Evolutionary conservation across 208 protist genomes (phyloP).

Genomic region (Zelonia costaricensis): DNA sequence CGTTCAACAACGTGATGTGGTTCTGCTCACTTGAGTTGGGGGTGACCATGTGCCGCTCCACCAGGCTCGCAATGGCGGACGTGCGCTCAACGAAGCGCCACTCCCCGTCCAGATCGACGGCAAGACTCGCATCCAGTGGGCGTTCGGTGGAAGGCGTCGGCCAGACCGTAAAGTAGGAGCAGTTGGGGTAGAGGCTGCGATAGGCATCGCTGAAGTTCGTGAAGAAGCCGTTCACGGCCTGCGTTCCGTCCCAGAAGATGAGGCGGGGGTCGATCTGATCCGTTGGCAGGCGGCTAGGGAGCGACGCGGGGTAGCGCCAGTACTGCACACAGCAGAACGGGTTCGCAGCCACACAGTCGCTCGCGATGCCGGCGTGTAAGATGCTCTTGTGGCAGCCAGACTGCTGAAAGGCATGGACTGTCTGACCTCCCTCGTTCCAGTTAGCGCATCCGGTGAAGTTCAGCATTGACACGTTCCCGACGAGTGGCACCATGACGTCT

Average conservation of each 20-base stretch:
- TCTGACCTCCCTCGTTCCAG: no score
- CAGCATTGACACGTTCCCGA: no score
- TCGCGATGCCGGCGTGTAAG: conserved; percentile 25
- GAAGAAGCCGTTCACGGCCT: conserved; percentile 31
- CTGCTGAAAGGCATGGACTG: neutral
- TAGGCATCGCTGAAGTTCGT: conserved; percentile 29
- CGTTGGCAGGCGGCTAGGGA: conserved; percentile 6
- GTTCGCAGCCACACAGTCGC: conserved; percentile 20
- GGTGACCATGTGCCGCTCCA: conserved; percentile 11
- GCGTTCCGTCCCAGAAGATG: conserved; percentile 31
- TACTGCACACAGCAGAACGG: conserved; percentile 34
- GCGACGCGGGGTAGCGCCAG: conserved; percentile 27
- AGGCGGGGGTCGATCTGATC: conserved; percentile 20
- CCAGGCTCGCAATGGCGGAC: conserved; percentile 4
- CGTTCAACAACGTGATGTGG: conserved; percentile 1
- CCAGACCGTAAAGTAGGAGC: neutral
- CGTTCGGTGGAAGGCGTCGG: neutral
- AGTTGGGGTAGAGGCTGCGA: conserved; percentile 1
- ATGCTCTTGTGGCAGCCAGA: conserved; percentile 19
- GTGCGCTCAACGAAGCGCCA: conserved; percentile 20
- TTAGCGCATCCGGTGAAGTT: neutral
- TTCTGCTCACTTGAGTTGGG: neutral
- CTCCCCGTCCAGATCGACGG: conserved; percentile 20
- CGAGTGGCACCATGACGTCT: conserved; percentile 4
- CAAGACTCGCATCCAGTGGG: conserved; percentile 2